Conservation (phyloP, 2,329 filamentous ascomycete species). For the Ophiostoma sp. region DNA sequence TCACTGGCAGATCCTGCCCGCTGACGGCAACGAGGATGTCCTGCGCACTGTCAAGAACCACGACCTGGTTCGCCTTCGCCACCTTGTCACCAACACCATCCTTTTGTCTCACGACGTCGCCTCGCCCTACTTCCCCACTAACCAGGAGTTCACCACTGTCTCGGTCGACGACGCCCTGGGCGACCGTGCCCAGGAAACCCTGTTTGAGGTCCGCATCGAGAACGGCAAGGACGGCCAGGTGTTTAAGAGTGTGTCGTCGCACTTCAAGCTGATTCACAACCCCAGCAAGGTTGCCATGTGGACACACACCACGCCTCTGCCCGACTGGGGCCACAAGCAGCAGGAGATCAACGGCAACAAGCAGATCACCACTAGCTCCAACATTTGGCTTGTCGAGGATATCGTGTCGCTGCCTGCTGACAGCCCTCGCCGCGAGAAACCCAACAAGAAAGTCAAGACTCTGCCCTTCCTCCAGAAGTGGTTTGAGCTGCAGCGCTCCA, state of each 20-base stretch:
- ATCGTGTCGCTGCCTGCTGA: constrained; percentile 73
- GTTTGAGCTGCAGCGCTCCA: constrained; percentile 91
- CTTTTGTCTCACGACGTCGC: constrained; percentile 95
- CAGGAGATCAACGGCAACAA: constrained; percentile 99
- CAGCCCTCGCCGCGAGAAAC: constrained; percentile 67
- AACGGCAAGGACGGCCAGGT: constrained; percentile 73
- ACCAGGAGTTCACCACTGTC: constrained; percentile 95
- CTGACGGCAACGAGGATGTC: constrained; percentile 40
- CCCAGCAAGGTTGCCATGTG: constrained; percentile 98
- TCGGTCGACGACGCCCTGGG: constrained; percentile 65
- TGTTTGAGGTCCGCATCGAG: constrained; percentile 91
- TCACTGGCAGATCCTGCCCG: constrained; percentile 87
- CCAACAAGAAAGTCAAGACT: constrained; percentile 71
- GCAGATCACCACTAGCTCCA: constrained; percentile 81
- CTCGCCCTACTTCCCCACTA: constrained; percentile 91
- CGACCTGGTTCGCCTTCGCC: constrained; percentile 79
- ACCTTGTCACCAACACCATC: constrained; percentile 77
- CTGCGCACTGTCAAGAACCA: constrained; percentile 71
- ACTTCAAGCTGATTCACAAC: constrained; percentile 94
- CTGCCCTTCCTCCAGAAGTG: constrained; percentile 91
- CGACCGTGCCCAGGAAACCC: constrained; percentile 74
- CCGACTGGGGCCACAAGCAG: constrained; percentile 95
- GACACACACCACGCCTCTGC: constrained; percentile 92
- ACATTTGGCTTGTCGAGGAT: constrained; percentile 91
- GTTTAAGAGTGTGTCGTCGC: constrained; percentile 83